phyloP scores from a whole-genome alignment of 495 filamentous ascomycete genomes.

The Melanomma pulvis-pyrius region DNA sequence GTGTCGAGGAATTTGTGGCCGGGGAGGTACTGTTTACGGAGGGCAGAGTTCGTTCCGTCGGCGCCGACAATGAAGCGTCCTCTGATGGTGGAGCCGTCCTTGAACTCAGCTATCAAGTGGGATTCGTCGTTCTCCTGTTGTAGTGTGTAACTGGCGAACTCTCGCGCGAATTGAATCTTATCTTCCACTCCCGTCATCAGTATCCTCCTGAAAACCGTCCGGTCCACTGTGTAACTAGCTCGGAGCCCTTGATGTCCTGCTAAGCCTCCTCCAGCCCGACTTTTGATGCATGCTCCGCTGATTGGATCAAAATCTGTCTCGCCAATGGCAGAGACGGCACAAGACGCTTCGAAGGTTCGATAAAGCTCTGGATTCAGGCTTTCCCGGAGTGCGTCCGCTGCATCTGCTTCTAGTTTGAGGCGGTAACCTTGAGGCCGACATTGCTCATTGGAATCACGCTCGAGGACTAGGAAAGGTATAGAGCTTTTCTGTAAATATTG shows the following conservation, averaged over 20 bases:
- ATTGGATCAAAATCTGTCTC: background rate
- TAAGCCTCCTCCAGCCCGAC: too few relatives aligned
- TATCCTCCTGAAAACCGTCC: conserved; percentile 24
- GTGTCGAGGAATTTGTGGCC: background rate
- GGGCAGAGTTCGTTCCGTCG: background rate
- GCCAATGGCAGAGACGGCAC: background rate
- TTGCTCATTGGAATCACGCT: background rate
- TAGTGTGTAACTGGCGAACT: conserved; percentile 36
- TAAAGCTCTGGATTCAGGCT: background rate
- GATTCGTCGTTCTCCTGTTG: conserved; percentile 34
- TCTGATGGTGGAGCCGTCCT: background rate
- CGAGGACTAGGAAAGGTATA: background rate
- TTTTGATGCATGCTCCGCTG: background rate
- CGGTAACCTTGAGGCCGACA: background rate
- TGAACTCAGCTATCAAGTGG: conserved; percentile 55
- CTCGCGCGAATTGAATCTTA: conserved; percentile 29
- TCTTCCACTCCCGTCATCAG: conserved; percentile 30
- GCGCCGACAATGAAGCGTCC: background rate
- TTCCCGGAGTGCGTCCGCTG: background rate
- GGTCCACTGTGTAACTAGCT: conserved; percentile 21
- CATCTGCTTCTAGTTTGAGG: background rate
- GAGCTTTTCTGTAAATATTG: background rate
- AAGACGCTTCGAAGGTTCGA: background rate
- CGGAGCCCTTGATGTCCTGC: conserved; percentile 6
- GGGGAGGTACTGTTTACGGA: background rate